Percentiles rank a stretch among this genome's conserved stretches.
phyloP scores from a whole-genome alignment of 1,284 basidiomycete species.

The Lentinula novae-zelandiae region DNA sequence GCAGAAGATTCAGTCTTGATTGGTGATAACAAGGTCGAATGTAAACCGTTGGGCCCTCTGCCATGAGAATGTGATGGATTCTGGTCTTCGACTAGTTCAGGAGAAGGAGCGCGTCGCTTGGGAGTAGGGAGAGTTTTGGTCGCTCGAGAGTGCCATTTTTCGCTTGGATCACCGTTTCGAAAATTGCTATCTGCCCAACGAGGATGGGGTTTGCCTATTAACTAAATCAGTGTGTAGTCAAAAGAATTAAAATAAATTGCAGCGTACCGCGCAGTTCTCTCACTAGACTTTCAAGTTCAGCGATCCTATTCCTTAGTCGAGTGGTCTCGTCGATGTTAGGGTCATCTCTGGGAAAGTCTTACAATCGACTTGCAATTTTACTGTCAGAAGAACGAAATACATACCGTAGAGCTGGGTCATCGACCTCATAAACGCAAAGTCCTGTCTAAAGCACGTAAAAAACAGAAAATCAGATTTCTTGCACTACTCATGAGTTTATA shows the following conservation, averaged over 20 bases:
- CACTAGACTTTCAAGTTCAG: conserved; percentile 86
- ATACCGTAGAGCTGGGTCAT: conserved; percentile 79
- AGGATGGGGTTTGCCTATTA: conserved; percentile 73
- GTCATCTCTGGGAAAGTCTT: conserved; percentile 60
- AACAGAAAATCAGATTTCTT: neutral
- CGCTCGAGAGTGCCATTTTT: conserved; percentile 81
- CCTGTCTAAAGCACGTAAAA: conserved; percentile 56
- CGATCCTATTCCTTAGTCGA: conserved; percentile 78
- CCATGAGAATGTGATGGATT: conserved; percentile 23
- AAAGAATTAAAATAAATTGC: neutral
- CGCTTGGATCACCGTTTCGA: conserved; percentile 72
- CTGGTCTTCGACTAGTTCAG: conserved; percentile 33
- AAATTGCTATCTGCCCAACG: conserved; percentile 77
- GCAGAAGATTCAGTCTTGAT: conserved; percentile 55
- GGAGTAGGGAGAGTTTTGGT: conserved; percentile 51
- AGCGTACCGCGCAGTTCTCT: conserved; percentile 71
- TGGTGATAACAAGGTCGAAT: conserved; percentile 43
- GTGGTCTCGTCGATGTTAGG: conserved; percentile 81
- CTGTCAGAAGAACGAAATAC: conserved; percentile 21
- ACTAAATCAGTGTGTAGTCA: neutral
- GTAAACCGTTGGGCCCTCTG: conserved; percentile 24
- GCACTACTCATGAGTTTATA: conserved; percentile 10
- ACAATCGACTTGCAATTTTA: conserved; percentile 14
- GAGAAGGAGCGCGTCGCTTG: conserved; percentile 36
- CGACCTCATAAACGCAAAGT: conserved; percentile 89